These are phyloP conservation scores for Fraxinus dipetala DNA, from an alignment of 305 asterid species.

Conservation along the genomic window DNA sequence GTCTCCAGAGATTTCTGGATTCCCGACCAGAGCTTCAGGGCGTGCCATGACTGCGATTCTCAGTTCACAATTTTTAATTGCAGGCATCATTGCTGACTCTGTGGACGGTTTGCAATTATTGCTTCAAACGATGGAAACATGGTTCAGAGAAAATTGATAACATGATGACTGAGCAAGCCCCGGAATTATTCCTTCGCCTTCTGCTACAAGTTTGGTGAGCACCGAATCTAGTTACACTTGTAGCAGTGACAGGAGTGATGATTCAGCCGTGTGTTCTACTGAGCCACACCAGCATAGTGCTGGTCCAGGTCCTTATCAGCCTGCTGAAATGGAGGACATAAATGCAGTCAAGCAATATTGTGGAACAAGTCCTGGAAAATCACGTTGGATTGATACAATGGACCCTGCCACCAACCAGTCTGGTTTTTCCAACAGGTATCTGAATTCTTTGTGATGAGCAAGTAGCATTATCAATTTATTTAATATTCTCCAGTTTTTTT, in stretches of 20 bases:
- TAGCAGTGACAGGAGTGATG: slow-evolving; percentile 66
- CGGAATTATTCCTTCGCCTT: slow-evolving; percentile 55
- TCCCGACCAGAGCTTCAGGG: slow-evolving; percentile 84
- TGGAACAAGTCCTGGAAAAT: slow-evolving; percentile 33
- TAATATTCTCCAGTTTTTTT: slow-evolving; percentile 7
- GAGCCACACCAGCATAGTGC: slow-evolving; percentile 55
- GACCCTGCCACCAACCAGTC: slow-evolving; percentile 42
- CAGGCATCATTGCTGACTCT: slow-evolving; percentile 71
- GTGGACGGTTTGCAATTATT: slow-evolving; percentile 79
- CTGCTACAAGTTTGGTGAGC: slow-evolving; percentile 69
- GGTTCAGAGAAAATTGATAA: slow-evolving; percentile 41
- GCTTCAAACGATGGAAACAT: slow-evolving; percentile 71
- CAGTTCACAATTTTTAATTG: slow-evolving; percentile 65
- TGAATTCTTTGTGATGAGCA: slow-evolving; percentile 15
- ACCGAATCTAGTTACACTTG: slow-evolving; percentile 59
- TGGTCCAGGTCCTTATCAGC: slow-evolving; percentile 42
- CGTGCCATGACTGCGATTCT: slow-evolving; percentile 79
- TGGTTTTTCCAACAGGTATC: slow-evolving; percentile 60
- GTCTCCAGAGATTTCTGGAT: slow-evolving; percentile 86
- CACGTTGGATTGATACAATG: slow-evolving; percentile 36
- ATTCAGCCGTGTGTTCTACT: slow-evolving; percentile 51
- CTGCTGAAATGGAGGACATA: slow-evolving; percentile 39
- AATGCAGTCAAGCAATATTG: slow-evolving; percentile 35
- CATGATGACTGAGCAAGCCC: slow-evolving; percentile 42
- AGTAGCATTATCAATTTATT: slow-evolving; percentile 14